Base-by-base conservation (phyloP, 2,329 filamentous ascomycete genomes). In the Talaromyces pinophilus region DNA sequence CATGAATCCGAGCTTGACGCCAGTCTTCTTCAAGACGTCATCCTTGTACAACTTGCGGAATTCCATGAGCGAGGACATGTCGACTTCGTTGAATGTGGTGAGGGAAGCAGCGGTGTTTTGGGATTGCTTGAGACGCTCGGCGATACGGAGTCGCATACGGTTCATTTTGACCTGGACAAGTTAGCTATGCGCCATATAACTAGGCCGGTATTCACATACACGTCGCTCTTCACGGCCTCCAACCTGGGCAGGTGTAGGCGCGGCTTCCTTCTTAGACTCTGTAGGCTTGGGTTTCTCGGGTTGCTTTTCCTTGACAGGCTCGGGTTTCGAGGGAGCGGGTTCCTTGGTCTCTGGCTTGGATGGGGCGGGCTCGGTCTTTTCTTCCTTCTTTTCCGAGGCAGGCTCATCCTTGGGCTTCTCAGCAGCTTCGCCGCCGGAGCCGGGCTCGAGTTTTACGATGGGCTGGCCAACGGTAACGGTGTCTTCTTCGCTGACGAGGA, bases 1-100 rank as follows among this genome's bases (percentile, higher is more conserved):
- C 94, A 99, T 98, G 84, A 98, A 99, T n/a, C 95, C 95, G 63
- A 99, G 90, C 85, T 98, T 99, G 67, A 98, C 91, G 54, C 93
- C 94, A 10, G 92, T 95, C 85, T 94, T 96, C 86, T 98, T 97
- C 66, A 98, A 84, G 25, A 97, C 84, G 67, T 97, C 93, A 67
- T 98, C 94, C 85, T 98, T 98, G 87, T 98, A 98, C 57, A 93
- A 85, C 81, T 96, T 97, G 73, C 95, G 91, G 84, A 99, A 94
- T 69, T 97, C 92, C 90, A 98, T 97, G 60, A 99, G 85, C 25
- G 91, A 92, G 38, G 94, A 96, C 95, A 99, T 99, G 80, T 99
- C 95, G 68, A 99, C 95, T 81, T 98, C 94, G 80, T 99, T 97
- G 86, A 99, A 99, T 30, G 95, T 99, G 59, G 95, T 98, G 63